A percentile compares a stretch with the other conserved stretches of the same genome.
These are phyloP conservation scores for Cutaneotrichosporon sp. DNA, from an alignment of 1,284 basidiomycete genomes.

Conservation along the genomic window DNA sequence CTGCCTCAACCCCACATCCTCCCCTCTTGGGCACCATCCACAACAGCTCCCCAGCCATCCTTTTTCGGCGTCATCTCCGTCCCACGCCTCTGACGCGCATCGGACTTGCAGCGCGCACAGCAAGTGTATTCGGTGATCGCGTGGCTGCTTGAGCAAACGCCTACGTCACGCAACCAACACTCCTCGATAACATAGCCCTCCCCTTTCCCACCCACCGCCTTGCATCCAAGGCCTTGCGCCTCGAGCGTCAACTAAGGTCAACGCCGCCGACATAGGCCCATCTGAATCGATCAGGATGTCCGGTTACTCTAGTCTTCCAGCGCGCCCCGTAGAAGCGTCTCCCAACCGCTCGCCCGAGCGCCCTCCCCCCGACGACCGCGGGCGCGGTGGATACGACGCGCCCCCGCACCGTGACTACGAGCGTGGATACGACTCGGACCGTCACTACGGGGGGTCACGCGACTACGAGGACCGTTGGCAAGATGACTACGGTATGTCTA, in stretches of 20 bases:
- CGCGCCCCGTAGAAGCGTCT: constrained; percentile 3
- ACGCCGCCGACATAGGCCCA: not conserved
- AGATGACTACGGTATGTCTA: constrained; percentile 40
- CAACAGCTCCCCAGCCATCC: not conserved
- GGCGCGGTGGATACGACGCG: constrained; percentile 4
- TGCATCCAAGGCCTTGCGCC: not conserved
- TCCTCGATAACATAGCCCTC: not conserved
- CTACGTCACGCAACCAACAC: not conserved
- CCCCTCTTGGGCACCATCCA: not conserved
- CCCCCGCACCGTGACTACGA: constrained; percentile 8
- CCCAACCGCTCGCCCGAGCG: constrained; percentile 9
- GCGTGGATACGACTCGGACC: constrained; percentile 2
- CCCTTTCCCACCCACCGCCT: not conserved
- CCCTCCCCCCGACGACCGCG: not conserved
- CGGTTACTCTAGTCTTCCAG: not conserved
- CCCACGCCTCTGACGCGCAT: not conserved
- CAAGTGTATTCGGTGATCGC: not conserved
- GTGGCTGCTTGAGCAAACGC: not conserved
- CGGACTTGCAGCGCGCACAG: not conserved
- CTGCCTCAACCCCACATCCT: not conserved
- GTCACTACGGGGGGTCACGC: constrained; percentile 4
- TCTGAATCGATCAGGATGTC: constrained; percentile 1
- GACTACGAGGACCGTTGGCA: constrained; percentile 35
- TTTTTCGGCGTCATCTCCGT: not conserved
- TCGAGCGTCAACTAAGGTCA: not conserved